These are phyloP conservation scores for Bolboschoenus planiculmis DNA, from an alignment of 176 grass and related monocot genomes.

Conservation along the genomic window DNA sequence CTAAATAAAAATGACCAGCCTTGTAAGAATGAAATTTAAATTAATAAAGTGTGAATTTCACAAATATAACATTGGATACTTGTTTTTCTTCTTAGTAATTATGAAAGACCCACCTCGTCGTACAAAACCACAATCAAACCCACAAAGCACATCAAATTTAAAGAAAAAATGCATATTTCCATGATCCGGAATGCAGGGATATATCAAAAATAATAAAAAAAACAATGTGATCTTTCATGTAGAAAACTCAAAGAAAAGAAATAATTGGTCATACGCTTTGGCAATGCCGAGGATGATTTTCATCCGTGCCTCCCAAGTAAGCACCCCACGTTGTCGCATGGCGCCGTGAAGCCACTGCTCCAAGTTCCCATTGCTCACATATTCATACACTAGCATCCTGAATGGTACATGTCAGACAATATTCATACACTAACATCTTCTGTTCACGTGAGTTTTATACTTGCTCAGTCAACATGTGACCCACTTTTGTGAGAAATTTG, in stretches of 20 bases:
- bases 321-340: constrained; percentile 52
- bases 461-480: not conserved
- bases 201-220: not conserved
- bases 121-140: not conserved
- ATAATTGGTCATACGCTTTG: constrained; percentile 54
- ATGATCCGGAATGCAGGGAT: not conserved
- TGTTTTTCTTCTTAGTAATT: not conserved
- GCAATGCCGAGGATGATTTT: constrained; percentile 69
- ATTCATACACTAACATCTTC: not conserved
- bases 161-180: not conserved
- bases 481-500: not conserved
- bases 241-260: not conserved
- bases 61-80: not conserved
- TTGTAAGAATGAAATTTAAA: not conserved
- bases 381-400: constrained; percentile 91
- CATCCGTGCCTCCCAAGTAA: constrained; percentile 81
- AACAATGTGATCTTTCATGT: not conserved
- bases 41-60: not conserved
- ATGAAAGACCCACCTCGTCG: not conserved
- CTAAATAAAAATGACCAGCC: not conserved
- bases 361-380: constrained; percentile 79
- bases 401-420: constrained; percentile 10
- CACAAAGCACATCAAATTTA: not conserved
- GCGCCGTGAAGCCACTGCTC: constrained; percentile 90
- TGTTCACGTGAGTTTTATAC: not conserved